Evolutionary conservation across 306 rosid genomes (phyloP).

Genomic region (Vigna angularis): DNA sequence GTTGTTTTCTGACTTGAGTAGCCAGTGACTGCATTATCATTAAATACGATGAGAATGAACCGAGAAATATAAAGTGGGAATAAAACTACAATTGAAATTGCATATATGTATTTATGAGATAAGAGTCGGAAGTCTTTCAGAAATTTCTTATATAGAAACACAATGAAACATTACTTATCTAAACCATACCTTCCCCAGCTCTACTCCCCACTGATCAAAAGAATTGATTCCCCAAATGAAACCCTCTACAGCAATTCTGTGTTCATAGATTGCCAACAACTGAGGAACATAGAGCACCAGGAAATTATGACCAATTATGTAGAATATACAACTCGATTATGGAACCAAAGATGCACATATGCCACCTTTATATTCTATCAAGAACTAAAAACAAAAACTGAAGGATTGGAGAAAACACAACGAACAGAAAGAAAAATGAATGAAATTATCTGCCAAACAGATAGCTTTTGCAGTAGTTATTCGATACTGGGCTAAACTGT

Average conservation of each 20-base stretch:
- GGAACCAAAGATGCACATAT: constrained; percentile 14
- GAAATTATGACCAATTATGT: constrained; percentile 35
- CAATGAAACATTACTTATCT: background rate
- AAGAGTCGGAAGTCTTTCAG: constrained; percentile 1
- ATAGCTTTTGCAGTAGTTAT: constrained; percentile 6
- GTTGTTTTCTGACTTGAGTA: constrained; percentile 88
- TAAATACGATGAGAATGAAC: constrained; percentile 3
- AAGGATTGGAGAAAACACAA: constrained; percentile 3
- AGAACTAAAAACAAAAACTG: background rate
- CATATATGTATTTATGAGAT: constrained; percentile 25
- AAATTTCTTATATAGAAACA: constrained; percentile 6
- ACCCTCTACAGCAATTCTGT: constrained; percentile 94
- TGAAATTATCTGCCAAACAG: background rate
- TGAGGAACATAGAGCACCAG: constrained; percentile 46
- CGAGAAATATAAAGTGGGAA: background rate
- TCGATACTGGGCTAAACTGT: background rate
- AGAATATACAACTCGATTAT: constrained; percentile 29
- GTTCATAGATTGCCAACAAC: constrained; percentile 95
- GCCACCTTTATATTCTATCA: constrained; percentile 12
- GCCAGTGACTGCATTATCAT: constrained; percentile 77
- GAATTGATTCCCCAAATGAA: constrained; percentile 97
- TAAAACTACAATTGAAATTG: background rate
- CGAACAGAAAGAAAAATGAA: background rate
- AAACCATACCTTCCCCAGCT: constrained; percentile 86
- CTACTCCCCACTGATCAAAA: constrained; percentile 99